Evolutionary conservation across 1,139 yeast species (phyloP).

Genomic region (Candida sp.): DNA sequence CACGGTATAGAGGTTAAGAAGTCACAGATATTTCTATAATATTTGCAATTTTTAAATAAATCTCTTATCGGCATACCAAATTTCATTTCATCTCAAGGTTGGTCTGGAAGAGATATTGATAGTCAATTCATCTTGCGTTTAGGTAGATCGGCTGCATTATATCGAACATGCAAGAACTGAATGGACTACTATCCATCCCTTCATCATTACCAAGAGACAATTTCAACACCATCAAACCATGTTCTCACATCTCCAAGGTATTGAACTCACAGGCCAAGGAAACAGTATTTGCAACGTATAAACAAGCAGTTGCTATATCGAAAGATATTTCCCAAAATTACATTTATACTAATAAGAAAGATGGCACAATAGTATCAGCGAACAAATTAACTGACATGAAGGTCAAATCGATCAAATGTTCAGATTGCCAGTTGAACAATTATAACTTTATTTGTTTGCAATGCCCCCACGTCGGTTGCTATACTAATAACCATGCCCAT

Average conservation of each 20-base stretch:
- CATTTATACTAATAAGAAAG: conserved; percentile 26
- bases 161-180: not conserved
- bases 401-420: conserved; percentile 45
- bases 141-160: too few relatives aligned
- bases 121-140: too few relatives aligned
- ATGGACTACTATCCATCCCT: too few relatives aligned
- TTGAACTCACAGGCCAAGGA: conserved; percentile 53
- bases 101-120: too few relatives aligned
- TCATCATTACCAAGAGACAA: conserved; percentile 18
- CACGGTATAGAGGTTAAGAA: too few relatives aligned
- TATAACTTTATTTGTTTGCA: conserved; percentile 69
- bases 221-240: conserved; percentile 37
- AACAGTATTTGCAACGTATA: conserved; percentile 55
- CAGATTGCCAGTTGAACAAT: conserved; percentile 44
- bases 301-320: conserved; percentile 52
- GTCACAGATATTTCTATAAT: too few relatives aligned
- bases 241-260: conserved; percentile 54
- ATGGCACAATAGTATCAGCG: conserved; percentile 24
- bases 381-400: conserved; percentile 35
- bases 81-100: too few relatives aligned
- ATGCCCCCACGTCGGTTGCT: conserved; percentile 81
- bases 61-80: too few relatives aligned
- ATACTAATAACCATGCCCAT: conserved; percentile 49
- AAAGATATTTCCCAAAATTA: conserved; percentile 21
- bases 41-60: too few relatives aligned